Percentiles rank a stretch among this genome's conserved stretches.
phyloP scores from a whole-genome alignment of 1,284 basidiomycete species.

The Neonothopanus nambi region DNA sequence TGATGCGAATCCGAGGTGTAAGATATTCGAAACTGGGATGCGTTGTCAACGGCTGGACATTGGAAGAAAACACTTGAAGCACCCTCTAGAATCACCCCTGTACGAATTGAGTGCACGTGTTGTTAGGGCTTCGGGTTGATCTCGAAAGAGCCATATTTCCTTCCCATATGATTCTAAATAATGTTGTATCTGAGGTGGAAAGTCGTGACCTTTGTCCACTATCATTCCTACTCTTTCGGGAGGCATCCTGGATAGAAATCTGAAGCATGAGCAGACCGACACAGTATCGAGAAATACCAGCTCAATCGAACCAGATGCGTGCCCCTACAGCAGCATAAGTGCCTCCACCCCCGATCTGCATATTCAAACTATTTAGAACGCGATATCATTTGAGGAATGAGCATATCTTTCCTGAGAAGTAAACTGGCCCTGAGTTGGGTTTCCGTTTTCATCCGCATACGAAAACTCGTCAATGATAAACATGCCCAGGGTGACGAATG shows the following conservation, averaged over 20 bases:
- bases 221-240: constrained; percentile 74
- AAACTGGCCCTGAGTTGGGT: constrained; percentile 40
- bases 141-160: constrained; percentile 83
- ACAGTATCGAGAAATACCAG: neutral
- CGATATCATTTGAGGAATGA: constrained; percentile 7
- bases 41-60: too few relatives aligned
- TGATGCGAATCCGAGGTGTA: constrained; percentile 71
- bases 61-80: constrained; percentile 11
- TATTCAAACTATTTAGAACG: constrained; percentile 16
- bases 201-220: constrained; percentile 82
- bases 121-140: constrained; percentile 50
- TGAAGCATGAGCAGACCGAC: neutral
- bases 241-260: constrained; percentile 51
- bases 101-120: constrained; percentile 85
- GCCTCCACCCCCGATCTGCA: constrained; percentile 89
- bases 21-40: constrained; percentile 77
- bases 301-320: constrained; percentile 76
- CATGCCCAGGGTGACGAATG: constrained; percentile 76
- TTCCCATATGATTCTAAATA: constrained; percentile 64
- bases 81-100: constrained; percentile 73
- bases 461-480: constrained; percentile 87
- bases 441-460: constrained; percentile 57
- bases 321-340: constrained; percentile 79
- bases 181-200: constrained; percentile 59
- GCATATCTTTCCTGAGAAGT: constrained; percentile 50